Conservation (phyloP, 768 basidiomycete species). For the Megacollybia marginata region DNA sequence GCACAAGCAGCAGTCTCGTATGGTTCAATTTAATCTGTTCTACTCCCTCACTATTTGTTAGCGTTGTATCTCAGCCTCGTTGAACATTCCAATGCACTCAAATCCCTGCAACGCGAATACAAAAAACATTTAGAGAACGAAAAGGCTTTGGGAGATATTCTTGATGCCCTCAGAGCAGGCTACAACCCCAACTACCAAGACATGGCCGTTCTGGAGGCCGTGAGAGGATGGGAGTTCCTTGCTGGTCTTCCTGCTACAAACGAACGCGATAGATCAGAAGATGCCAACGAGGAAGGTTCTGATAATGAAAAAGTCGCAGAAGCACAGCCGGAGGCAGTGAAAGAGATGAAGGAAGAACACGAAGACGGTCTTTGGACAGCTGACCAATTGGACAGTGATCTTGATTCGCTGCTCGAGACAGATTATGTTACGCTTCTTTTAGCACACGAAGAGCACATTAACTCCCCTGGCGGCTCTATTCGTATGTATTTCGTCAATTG, state of each 20-base stretch:
- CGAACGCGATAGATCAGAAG: conserved; percentile 46
- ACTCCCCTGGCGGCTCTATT: conserved; percentile 37
- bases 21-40: conserved; percentile 2
- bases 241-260: conserved; percentile 67
- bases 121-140: conserved; percentile 69
- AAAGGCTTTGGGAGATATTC: conserved; percentile 72
- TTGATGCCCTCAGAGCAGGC: conserved; percentile 69
- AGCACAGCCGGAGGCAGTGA: conserved; percentile 23
- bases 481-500: conserved; percentile 37
- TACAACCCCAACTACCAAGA: conserved; percentile 99
- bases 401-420: conserved; percentile 48
- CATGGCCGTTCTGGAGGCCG: conserved; percentile 97
- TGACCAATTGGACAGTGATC: conserved; percentile 47
- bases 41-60: conserved; percentile 18
- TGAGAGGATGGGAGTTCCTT: conserved; percentile 84
- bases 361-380: conserved; percentile 59
- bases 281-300: conserved; percentile 24
- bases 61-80: conserved; percentile 75
- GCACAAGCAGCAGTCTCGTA: conserved; percentile 81
- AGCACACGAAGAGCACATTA: conserved; percentile 67
- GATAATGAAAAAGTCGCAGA: conserved; percentile 17
- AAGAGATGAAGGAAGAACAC: conserved; percentile 34
- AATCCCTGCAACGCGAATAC: conserved; percentile 68
- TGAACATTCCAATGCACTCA: conserved; percentile 67
- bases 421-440: conserved; percentile 75